Conservation (phyloP, 768 basidiomycete genomes). For the Amanita thiersii region DNA sequence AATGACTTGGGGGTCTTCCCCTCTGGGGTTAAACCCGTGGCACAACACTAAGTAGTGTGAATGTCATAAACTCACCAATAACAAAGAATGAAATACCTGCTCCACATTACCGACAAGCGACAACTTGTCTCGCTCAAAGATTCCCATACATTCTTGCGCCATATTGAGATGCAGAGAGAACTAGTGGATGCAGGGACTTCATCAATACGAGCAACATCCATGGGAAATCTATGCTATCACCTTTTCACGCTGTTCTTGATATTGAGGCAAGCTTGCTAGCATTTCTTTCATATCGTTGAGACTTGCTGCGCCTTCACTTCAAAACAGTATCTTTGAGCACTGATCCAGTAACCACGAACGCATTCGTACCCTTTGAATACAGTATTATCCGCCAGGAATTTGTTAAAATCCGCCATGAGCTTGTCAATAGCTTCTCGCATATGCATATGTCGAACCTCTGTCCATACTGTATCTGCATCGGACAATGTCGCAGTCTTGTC, state of each 20-base stretch:
- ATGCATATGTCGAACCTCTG: constrained; percentile 90
- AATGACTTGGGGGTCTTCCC: constrained; percentile 92
- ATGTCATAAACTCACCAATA: constrained; percentile 12
- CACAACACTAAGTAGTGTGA: constrained; percentile 59
- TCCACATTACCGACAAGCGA: constrained; percentile 82
- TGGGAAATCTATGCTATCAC: constrained; percentile 25
- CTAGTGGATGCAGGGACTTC: constrained; percentile 29
- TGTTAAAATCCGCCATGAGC: constrained; percentile 92
- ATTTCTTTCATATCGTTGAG: constrained; percentile 99
- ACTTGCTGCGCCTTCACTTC: constrained; percentile 72
- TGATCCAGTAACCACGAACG: constrained; percentile 2
- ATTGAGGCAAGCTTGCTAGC: constrained; percentile 91
- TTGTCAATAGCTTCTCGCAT: constrained; percentile 99
- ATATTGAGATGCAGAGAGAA: constrained; percentile 96
- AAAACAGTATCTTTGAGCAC: constrained; percentile 3
- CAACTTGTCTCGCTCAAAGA: constrained; percentile 86
- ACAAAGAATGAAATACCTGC: constrained; percentile 43
- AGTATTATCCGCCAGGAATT: constrained; percentile 89
- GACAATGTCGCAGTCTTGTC: constrained; percentile 83
- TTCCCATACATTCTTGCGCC: constrained; percentile 95
- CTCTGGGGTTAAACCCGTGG: constrained; percentile 85
- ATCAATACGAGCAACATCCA: background rate
- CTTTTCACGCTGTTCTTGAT: constrained; percentile 93
- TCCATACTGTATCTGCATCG: constrained; percentile 88
- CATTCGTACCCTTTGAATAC: constrained; percentile 75